Conservation (phyloP, 2,329 filamentous ascomycete genomes). For the Parastagonospora avenae region DNA sequence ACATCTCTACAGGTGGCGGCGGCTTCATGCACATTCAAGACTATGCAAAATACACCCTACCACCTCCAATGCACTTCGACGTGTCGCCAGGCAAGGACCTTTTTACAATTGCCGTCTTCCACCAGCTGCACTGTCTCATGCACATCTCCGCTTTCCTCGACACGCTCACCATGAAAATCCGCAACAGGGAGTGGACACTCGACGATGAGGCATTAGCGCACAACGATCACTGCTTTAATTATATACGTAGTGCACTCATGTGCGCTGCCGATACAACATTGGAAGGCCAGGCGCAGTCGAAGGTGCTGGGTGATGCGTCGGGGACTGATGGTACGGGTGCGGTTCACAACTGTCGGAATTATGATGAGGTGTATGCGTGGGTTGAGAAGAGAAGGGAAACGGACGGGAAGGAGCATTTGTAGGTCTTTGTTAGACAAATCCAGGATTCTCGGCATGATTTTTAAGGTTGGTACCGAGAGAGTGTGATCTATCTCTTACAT, state of each 20-base stretch:
- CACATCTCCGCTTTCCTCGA: constrained; percentile 20
- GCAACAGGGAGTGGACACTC: constrained; percentile 15
- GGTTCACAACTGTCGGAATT: constrained; percentile 24
- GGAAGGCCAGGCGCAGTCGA: constrained; percentile 23
- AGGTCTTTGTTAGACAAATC: background rate
- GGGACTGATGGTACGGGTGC: constrained; percentile 26
- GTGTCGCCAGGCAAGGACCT: constrained; percentile 8
- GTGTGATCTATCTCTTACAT: too few species aligned
- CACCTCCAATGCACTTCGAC: constrained; percentile 22
- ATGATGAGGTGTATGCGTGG: constrained; percentile 19
- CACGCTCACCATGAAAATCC: constrained; percentile 19
- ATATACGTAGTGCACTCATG: constrained; percentile 31
- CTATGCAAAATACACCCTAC: constrained; percentile 9
- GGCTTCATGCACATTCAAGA: constrained; percentile 21
- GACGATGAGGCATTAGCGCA: constrained; percentile 26
- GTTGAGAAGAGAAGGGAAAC: constrained; percentile 3
- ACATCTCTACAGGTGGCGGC: constrained; percentile 11
- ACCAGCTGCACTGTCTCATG: constrained; percentile 26
- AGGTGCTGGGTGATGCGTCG: constrained; percentile 5
- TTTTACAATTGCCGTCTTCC: constrained; percentile 21
- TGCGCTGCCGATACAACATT: constrained; percentile 32
- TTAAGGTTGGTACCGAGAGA: background rate
- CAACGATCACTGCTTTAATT: constrained; percentile 38
- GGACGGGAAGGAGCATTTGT: constrained; percentile 4
- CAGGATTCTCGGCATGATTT: background rate